Conservation (phyloP, 2,329 filamentous ascomycete genomes). For the Apiospora arundinis region DNA sequence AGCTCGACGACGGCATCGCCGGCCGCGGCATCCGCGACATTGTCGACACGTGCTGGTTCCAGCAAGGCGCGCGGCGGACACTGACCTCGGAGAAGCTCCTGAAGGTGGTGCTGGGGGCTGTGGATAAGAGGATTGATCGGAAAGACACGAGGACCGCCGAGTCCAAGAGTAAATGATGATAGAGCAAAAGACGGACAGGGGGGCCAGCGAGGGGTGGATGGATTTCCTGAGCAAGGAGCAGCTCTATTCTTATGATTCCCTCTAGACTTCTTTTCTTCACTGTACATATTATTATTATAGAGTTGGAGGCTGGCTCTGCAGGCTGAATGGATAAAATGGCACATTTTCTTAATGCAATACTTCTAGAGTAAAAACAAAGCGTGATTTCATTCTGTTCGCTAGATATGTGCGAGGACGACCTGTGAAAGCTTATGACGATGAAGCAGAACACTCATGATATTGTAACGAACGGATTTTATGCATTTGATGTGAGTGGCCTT, state of each 20-base stretch:
- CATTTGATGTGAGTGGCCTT: neutral
- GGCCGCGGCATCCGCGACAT: constrained; percentile 76
- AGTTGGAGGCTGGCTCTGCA: neutral
- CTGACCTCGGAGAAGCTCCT: constrained; percentile 76
- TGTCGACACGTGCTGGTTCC: constrained; percentile 87
- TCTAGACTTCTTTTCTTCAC: too few species aligned
- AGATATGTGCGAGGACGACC: too few species aligned
- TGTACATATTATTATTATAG: too few species aligned
- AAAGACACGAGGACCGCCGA: constrained; percentile 6
- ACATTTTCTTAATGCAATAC: neutral
- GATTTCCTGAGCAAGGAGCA: too few species aligned
- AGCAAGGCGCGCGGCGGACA: constrained; percentile 48
- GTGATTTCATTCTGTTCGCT: too few species aligned
- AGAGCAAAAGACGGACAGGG: too few species aligned
- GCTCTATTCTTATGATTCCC: too few species aligned
- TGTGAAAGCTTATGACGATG: too few species aligned
- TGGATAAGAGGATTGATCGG: constrained; percentile 71
- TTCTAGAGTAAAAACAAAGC: neutral
- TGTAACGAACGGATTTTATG: neutral
- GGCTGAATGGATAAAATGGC: neutral
- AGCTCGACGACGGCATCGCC: constrained; percentile 76
- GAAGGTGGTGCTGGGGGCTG: constrained; percentile 81
- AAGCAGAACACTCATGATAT: neutral
- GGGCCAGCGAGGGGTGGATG: too few species aligned
- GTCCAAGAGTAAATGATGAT: neutral